Conservation (phyloP, 331 rosid genomes). For the Malus hybrid region DNA sequence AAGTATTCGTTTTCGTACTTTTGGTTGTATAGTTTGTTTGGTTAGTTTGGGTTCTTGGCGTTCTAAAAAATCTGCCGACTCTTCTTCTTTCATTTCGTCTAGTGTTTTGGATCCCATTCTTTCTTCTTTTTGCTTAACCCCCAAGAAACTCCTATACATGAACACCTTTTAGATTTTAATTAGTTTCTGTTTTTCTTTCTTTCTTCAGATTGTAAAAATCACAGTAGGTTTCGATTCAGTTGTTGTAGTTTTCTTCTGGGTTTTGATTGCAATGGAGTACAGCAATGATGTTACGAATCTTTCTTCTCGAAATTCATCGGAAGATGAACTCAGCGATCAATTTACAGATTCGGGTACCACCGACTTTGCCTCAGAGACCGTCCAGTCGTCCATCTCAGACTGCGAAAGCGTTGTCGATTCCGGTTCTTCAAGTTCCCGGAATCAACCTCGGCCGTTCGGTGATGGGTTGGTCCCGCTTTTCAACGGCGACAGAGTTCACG, state of each 20-base stretch:
- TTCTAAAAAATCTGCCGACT: not conserved
- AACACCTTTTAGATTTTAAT: not conserved
- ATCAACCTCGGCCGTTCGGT: not conserved
- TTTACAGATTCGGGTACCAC: not conserved
- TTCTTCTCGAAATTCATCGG: not conserved
- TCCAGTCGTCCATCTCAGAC: constrained; percentile 43
- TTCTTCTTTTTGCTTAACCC: not conserved
- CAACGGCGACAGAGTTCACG: constrained; percentile 35
- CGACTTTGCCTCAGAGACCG: constrained; percentile 10
- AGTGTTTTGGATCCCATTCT: not conserved
- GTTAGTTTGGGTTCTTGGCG: not conserved
- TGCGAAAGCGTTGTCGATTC: constrained; percentile 57
- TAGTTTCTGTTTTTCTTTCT: not conserved
- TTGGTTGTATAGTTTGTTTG: not conserved
- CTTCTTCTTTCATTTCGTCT: not conserved
- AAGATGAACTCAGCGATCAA: not conserved
- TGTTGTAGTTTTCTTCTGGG: not conserved
- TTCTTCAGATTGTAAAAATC: not conserved
- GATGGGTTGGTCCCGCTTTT: constrained; percentile 21
- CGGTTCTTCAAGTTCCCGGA: constrained; percentile 10
- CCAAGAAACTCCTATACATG: not conserved
- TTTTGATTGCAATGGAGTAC: constrained; percentile 28
- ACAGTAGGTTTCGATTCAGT: not conserved
- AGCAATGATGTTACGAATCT: not conserved
- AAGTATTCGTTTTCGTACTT: not conserved